phyloP scores from a whole-genome alignment of 2,329 filamentous ascomycete species.

The Ophiostoma montium region DNA sequence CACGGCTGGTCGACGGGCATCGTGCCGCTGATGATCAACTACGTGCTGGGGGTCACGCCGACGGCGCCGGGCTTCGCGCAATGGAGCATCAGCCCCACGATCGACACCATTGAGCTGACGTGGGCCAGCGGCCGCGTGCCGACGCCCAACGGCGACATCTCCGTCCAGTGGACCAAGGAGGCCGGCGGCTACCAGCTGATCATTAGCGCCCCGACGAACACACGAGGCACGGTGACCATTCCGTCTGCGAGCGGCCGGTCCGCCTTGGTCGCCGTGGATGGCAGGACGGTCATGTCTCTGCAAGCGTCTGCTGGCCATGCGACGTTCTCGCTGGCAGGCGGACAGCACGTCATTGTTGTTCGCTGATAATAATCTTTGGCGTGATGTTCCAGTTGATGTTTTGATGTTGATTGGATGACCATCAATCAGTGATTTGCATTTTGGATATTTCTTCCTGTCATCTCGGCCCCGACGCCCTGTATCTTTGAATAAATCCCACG shows the following conservation, averaged over 20 bases:
- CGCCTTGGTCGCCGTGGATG: conserved; percentile 12
- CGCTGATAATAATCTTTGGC: neutral
- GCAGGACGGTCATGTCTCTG: conserved; percentile 10
- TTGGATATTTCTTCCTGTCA: too few relatives aligned
- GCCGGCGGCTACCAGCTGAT: conserved; percentile 15
- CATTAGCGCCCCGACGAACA: conserved; percentile 20
- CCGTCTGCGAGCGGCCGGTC: conserved; percentile 9
- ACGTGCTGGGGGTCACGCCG: conserved; percentile 33
- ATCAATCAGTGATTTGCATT: too few relatives aligned
- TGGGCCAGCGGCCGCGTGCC: conserved; percentile 32
- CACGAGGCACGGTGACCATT: conserved; percentile 18
- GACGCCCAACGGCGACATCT: conserved; percentile 25
- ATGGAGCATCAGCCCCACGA: conserved; percentile 26
- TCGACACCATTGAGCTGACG: conserved; percentile 20
- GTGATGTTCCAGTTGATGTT: too few relatives aligned
- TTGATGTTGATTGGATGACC: too few relatives aligned
- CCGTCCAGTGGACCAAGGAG: conserved; percentile 23
- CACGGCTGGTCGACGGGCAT: conserved; percentile 39
- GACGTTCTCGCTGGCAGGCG: conserved; percentile 8
- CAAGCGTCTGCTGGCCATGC: conserved; percentile 14
- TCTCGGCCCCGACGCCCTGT: too few relatives aligned
- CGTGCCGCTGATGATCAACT: conserved; percentile 30
- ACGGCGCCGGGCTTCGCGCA: conserved; percentile 27
- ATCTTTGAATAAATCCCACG: too few relatives aligned
- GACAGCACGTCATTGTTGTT: conserved; percentile 3